Percentiles rank a stretch among this genome's conserved stretches.
Conservation (phyloP, 129 eudicot genomes). For the Flaveria ramosissima region DNA sequence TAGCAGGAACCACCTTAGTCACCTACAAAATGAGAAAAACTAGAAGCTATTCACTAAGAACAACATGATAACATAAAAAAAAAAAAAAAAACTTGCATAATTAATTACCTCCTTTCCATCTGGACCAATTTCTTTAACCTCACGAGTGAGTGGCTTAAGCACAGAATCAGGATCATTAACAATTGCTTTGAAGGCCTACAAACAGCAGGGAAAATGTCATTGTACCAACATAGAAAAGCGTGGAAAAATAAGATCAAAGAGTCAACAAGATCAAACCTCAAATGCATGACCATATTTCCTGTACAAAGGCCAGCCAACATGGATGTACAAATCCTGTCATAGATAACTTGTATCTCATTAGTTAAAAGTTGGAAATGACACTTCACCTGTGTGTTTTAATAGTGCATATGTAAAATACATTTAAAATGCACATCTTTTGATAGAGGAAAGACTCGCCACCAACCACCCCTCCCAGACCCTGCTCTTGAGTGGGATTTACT, state of each 20-base stretch:
- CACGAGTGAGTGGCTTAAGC: conserved; percentile 56
- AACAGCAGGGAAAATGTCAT: background rate
- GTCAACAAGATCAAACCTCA: conserved; percentile 42
- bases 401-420: background rate
- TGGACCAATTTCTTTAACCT: conserved; percentile 51
- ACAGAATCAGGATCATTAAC: conserved; percentile 64
- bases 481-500: no score
- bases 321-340: conserved; percentile 74
- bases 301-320: conserved; percentile 79
- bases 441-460: no score
- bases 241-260: conserved; percentile 8
- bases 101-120: conserved; percentile 61
- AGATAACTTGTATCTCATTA: background rate
- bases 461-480: no score
- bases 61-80: conserved; percentile 3
- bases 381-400: background rate
- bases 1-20: conserved; percentile 67
- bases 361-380: background rate
- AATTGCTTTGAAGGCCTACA: conserved; percentile 57
- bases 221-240: background rate
- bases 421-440: background rate
- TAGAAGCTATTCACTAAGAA: background rate
- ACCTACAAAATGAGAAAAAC: conserved; percentile 36
- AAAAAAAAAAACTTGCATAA: background rate
- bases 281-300: conserved; percentile 76